phyloP scores from a whole-genome alignment of 2,329 filamentous ascomycete species.

The Exophiala oligosperma region DNA sequence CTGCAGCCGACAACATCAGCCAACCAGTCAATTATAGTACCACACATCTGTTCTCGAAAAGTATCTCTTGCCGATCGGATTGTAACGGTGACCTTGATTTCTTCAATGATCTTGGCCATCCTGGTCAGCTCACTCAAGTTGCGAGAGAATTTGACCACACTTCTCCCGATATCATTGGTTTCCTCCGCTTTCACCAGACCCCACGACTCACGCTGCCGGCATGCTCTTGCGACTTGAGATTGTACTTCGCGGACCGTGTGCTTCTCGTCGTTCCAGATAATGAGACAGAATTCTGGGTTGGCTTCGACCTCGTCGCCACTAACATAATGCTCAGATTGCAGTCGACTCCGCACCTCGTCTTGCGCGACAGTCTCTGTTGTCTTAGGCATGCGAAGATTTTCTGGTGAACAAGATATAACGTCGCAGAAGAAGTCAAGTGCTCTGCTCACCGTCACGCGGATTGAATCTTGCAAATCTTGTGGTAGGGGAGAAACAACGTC shows the following conservation, averaged over 20 bases:
- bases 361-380: slow-evolving; percentile 75
- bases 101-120: slow-evolving; percentile 84
- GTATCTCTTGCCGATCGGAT: slow-evolving; percentile 92
- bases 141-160: slow-evolving; percentile 73
- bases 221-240: slow-evolving; percentile 87
- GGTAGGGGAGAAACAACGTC: slow-evolving; percentile 60
- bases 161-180: slow-evolving; percentile 84
- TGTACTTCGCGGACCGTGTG: slow-evolving; percentile 91
- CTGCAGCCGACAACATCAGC: slow-evolving; percentile 87
- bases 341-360: slow-evolving; percentile 77
- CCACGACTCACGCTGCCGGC: slow-evolving; percentile 67
- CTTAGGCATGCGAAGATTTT: slow-evolving; percentile 86
- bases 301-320: slow-evolving; percentile 61
- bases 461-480: slow-evolving; percentile 71
- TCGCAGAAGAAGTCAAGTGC: slow-evolving; percentile 95
- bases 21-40: slow-evolving; percentile 96
- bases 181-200: slow-evolving; percentile 78
- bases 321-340: slow-evolving; percentile 73
- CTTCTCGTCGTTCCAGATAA: slow-evolving; percentile 98
- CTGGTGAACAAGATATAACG: slow-evolving; percentile 95
- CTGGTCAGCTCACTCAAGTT: slow-evolving; percentile 71
- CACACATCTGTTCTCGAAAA: slow-evolving; percentile 97
- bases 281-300: slow-evolving; percentile 74
- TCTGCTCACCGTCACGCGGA: slow-evolving; percentile 81
- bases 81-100: slow-evolving; percentile 94